These are phyloP conservation scores for Stephanodiscus triporus DNA, from an alignment of 108 stramenopile genomes.

Conservation along the genomic window DNA sequence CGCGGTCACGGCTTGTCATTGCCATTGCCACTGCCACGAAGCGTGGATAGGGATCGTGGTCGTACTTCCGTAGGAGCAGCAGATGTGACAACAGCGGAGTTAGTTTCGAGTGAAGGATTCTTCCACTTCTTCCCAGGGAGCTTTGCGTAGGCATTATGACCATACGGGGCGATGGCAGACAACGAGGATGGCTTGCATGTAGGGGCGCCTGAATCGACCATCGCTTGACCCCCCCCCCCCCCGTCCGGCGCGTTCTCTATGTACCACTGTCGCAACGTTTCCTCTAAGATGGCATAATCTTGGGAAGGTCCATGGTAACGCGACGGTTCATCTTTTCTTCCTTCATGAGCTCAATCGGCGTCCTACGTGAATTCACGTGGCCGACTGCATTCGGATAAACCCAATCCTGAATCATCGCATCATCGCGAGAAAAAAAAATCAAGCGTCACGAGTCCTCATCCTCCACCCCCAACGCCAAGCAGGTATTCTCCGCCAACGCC, in stretches of 20 bases:
- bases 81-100: neutral
- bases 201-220: conserved; percentile 38
- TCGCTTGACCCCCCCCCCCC: conserved; percentile 51
- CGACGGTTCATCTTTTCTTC: too few species aligned
- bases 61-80: neutral
- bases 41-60: conserved; percentile 30
- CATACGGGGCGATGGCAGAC: conserved; percentile 25
- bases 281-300: too few species aligned
- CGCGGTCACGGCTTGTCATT: too few species aligned
- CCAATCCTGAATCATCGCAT: neutral
- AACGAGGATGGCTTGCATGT: conserved; percentile 59
- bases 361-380: too few species aligned
- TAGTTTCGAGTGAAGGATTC: too few species aligned
- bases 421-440: neutral
- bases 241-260: conserved; percentile 27
- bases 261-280: conserved; percentile 59
- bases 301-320: too few species aligned
- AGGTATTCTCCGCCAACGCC: conserved; percentile 66
- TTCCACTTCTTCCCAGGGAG: conserved; percentile 44
- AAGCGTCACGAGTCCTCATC: conserved; percentile 39
- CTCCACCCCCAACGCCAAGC: conserved; percentile 70
- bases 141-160: conserved; percentile 32
- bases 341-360: too few species aligned
- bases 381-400: neutral
- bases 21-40: too few species aligned